Base-by-base conservation (phyloP, 140 eudicot species). In the Senecio squalidus region DNA sequence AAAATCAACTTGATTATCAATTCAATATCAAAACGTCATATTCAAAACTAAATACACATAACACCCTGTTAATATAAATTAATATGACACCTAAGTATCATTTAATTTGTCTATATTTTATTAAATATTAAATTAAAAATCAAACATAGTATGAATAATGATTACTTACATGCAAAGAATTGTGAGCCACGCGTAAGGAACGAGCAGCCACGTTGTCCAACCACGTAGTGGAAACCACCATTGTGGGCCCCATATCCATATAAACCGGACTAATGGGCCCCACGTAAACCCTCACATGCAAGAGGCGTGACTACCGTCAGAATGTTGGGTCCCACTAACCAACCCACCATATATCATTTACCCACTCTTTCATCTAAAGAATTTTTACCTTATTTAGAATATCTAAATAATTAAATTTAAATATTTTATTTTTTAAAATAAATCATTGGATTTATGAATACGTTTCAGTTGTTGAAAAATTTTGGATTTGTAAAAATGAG, bases 161-260 rank as follows among this genome's bases (percentile, higher is more conserved):
- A 68, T 69, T 58, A 69, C 68, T 69, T 69, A 59, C 68, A 69
- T 59, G 75, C 75, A 60, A 69, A 69, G 72, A 45, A 66, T 54
- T 4, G 72, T 20, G 17, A 39, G 60, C 33, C 60, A 68, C 68
- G 74, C 55, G 68, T 68, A 60, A 67, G 51, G 46, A 57, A 68
- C 66, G 66, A 69, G 75, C 58, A 46, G 62, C 53, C 75, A 69
- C 75, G 75, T 69, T 59, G 74, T 69, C 30, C 1, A 58, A 38
- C 30, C 1, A 58, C 26, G 44, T 14, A 68, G 67, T 69, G 68
- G 61, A 69, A 69, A 69, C 53, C 61, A 58, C 41, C 53, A 25
- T 33, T 57, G 67, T 48, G 74, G 74, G 74, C 2, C 24, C 74
- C 67, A 50, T 26, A 59, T 36, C 67, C 44, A 17, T 48, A 18